Evolutionary conservation across 2,329 filamentous ascomycete species (phyloP).

Genomic region (Botrytis elliptica): DNA sequence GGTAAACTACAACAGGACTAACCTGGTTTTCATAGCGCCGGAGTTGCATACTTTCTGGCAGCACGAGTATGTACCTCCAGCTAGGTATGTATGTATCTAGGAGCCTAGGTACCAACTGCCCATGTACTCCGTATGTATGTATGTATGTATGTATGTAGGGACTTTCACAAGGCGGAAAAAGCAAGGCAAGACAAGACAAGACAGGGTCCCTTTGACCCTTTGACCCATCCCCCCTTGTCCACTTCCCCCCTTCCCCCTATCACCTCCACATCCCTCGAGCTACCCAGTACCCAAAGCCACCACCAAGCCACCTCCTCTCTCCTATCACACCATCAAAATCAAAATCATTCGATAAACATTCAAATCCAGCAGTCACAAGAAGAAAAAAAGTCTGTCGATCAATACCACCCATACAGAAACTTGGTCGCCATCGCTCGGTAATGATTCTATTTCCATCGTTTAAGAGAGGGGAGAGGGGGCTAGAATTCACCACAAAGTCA

Average conservation of each 20-base stretch:
- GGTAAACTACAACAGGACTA: too few relatives aligned
- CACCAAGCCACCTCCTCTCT: background rate
- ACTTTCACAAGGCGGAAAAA: background rate
- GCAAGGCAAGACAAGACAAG: background rate
- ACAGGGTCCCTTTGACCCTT: background rate
- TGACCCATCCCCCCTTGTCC: too few relatives aligned
- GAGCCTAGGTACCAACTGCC: too few relatives aligned
- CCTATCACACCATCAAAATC: too few relatives aligned
- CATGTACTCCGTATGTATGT: background rate
- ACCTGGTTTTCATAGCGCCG: too few relatives aligned
- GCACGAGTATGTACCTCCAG: too few relatives aligned
- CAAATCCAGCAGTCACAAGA: background rate
- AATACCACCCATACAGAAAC: background rate
- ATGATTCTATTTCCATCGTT: background rate
- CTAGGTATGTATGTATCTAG: too few relatives aligned
- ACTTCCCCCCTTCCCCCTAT: background rate
- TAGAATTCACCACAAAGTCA: background rate
- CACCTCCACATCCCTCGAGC: too few relatives aligned
- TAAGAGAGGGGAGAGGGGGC: background rate
- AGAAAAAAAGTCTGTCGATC: background rate
- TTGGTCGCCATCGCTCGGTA: background rate
- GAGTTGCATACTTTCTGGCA: too few relatives aligned
- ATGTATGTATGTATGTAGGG: background rate
- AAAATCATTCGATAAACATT: background rate
- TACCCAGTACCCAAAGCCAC: background rate